Evolutionary conservation across 2,329 filamentous ascomycete species (phyloP).

Genomic region (Lachnellula occidentalis): DNA sequence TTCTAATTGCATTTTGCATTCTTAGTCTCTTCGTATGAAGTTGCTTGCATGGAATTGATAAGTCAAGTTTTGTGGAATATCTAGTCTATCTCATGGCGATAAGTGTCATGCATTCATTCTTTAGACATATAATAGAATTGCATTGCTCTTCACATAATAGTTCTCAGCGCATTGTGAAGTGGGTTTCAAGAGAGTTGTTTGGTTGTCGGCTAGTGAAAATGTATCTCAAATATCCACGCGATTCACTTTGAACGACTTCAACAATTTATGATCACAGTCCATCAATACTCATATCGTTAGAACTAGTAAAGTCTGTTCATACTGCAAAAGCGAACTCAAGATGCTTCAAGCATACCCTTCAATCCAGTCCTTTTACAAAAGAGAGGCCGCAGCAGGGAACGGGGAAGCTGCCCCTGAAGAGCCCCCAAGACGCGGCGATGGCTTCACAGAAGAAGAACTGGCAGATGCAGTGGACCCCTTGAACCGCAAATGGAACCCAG

Average conservation of each 20-base stretch:
- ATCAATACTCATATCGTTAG: not conserved
- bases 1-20: conserved; percentile 47
- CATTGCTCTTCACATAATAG: conserved; percentile 15
- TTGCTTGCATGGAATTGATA: not conserved
- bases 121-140: conserved; percentile 21
- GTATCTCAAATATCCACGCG: too few species aligned
- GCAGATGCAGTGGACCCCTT: conserved; percentile 35
- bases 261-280: not conserved
- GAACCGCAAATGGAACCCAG: conserved; percentile 36
- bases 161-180: conserved; percentile 1
- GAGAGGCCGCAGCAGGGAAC: conserved; percentile 12
- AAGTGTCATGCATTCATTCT: conserved; percentile 30
- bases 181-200: not conserved
- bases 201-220: not conserved
- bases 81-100: conserved; percentile 25
- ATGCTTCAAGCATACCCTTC: conserved; percentile 24
- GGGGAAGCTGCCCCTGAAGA: not conserved
- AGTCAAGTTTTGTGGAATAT: conserved; percentile 2
- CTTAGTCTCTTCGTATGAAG: not conserved
- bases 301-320: not conserved
- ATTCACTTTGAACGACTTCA: not conserved
- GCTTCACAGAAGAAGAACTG: conserved; percentile 47
- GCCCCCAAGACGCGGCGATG: conserved; percentile 37
- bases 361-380: conserved; percentile 27
- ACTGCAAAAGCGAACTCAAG: not conserved